Evolutionary conservation across 306 rosid genomes (phyloP), one percentile per base, ranked within the genome.

Genomic region (Cucumis melo): DNA sequence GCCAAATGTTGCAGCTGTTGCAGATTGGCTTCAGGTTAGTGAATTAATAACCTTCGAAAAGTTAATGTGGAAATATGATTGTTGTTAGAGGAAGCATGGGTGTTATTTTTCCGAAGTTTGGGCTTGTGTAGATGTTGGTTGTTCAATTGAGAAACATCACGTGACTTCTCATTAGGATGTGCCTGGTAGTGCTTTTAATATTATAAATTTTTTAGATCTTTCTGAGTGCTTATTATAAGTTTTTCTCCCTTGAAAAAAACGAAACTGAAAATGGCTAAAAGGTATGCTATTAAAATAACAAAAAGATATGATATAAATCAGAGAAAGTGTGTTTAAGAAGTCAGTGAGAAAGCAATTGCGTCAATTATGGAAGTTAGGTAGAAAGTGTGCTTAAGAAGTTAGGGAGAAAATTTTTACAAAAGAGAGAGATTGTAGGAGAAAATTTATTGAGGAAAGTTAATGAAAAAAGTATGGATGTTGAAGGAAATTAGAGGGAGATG

Each of bases 1-100:
- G 98, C 98, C 98, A 70, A 94, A 94, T 74, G 97, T 94, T 73
- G 96, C 91, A 51, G 96, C 96, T 63, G 97, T 94, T 83, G 97
- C 98, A 77, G 94, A 94, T 75, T 94, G 98, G 98, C 98, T 94
- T 84, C 92, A 89, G 86, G 98, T 91, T 83, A 86, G 96, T 61
- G 48, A 82, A 79, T 42, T 36, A 42, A 27, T 76, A 44, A 38
- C 29, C 24, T 75, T 59, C 21, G 1, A 66, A 20, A 66, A 66
- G 73, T 19, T n/a, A 66, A n/a, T 38, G 14, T n/a, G 51, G 73
- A 66, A 66, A 41, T 66, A 66, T 66, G 53, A 66, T 66, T 66
- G 3, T 66, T 38, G 32, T 66, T 32, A 20, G 46, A n/a, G 73
- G 17, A 38, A 36, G 14, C 17, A 20, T 12, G 5, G 5, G 24